phyloP scores from a whole-genome alignment of 768 basidiomycete species.

The Panellus pusillus region DNA sequence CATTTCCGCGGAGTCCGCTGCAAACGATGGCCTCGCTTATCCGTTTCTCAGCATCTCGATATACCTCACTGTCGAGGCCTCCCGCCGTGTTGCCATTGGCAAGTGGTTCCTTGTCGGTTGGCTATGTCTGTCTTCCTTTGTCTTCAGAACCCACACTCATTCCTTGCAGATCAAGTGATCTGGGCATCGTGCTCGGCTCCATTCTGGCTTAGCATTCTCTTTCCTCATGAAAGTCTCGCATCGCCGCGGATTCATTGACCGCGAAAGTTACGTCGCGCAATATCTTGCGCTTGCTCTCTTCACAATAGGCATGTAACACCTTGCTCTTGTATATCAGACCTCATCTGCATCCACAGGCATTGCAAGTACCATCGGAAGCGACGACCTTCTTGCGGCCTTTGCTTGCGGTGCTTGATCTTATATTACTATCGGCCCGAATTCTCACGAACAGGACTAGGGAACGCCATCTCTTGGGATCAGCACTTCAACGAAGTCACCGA shows the following conservation, averaged over 20 bases:
- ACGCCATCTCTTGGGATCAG: slow-evolving; percentile 90
- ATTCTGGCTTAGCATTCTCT: slow-evolving; percentile 60
- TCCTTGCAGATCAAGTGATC: slow-evolving; percentile 68
- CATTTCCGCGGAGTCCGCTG: slow-evolving; percentile 86
- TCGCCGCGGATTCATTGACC: slow-evolving; percentile 62
- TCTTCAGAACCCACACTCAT: background rate
- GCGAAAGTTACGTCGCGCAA: slow-evolving; percentile 89
- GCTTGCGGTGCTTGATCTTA: slow-evolving; percentile 55
- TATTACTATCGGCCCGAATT: background rate
- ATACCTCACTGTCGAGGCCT: slow-evolving; percentile 76
- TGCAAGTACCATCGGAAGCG: slow-evolving; percentile 76
- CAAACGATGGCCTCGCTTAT: slow-evolving; percentile 95
- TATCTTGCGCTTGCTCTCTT: slow-evolving; percentile 74
- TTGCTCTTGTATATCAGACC: background rate
- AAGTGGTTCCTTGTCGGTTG: slow-evolving; percentile 89
- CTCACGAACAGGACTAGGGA: slow-evolving; percentile 44
- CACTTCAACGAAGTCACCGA: slow-evolving; percentile 79
- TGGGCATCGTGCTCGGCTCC: slow-evolving; percentile 72
- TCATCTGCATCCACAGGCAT: slow-evolving; percentile 29
- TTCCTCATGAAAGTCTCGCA: slow-evolving; percentile 73
- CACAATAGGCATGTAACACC: slow-evolving; percentile 50
- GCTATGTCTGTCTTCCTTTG: slow-evolving; percentile 53
- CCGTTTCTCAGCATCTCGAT: slow-evolving; percentile 87
- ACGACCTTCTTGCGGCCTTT: slow-evolving; percentile 89
- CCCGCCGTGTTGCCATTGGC: slow-evolving; percentile 61